Conservation (phyloP, 176 grass and related monocot genomes). For the Tuctoria greenei region DNA sequence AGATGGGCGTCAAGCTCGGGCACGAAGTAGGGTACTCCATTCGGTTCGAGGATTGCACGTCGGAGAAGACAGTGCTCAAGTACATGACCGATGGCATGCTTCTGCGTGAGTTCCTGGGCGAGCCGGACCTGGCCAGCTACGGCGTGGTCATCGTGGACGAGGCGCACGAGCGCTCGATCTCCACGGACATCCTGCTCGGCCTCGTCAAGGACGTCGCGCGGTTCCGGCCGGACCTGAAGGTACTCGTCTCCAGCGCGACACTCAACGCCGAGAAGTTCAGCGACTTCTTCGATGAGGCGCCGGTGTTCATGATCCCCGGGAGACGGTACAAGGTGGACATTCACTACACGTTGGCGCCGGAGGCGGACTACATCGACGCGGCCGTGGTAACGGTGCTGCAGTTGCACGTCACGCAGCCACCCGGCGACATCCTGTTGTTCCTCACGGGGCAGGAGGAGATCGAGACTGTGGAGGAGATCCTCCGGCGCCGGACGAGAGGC, state of each 20-base stretch:
- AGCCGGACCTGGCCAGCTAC: slow-evolving; percentile 65
- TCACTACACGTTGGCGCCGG: slow-evolving; percentile 55
- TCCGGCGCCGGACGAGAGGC: slow-evolving; percentile 39
- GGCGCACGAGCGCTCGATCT: slow-evolving; percentile 63
- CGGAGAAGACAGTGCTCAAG: slow-evolving; percentile 55
- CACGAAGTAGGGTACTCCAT: slow-evolving; percentile 73
- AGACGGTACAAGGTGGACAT: slow-evolving; percentile 54
- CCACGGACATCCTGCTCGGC: slow-evolving; percentile 69
- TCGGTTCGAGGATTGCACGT: slow-evolving; percentile 78
- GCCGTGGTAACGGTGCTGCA: slow-evolving; percentile 47
- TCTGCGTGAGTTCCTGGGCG: slow-evolving; percentile 54
- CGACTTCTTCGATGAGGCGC: slow-evolving; percentile 58
- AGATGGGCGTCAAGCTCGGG: slow-evolving; percentile 63
- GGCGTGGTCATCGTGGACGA: slow-evolving; percentile 71
- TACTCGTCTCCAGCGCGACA: slow-evolving; percentile 64
- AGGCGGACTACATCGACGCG: slow-evolving; percentile 63
- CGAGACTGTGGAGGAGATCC: slow-evolving; percentile 53
- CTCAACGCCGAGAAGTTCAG: slow-evolving; percentile 68
- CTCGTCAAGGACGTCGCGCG: slow-evolving; percentile 62
- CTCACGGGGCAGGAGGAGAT: slow-evolving; percentile 79
- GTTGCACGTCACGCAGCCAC: slow-evolving; percentile 49
- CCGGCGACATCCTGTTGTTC: slow-evolving; percentile 61
- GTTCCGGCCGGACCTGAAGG: slow-evolving; percentile 50
- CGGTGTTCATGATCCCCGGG: slow-evolving; percentile 59
- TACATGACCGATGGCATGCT: slow-evolving; percentile 73